These are phyloP conservation scores for Mallotus japonicus DNA, from an alignment of 441 rosid genomes.

Conservation along the genomic window DNA sequence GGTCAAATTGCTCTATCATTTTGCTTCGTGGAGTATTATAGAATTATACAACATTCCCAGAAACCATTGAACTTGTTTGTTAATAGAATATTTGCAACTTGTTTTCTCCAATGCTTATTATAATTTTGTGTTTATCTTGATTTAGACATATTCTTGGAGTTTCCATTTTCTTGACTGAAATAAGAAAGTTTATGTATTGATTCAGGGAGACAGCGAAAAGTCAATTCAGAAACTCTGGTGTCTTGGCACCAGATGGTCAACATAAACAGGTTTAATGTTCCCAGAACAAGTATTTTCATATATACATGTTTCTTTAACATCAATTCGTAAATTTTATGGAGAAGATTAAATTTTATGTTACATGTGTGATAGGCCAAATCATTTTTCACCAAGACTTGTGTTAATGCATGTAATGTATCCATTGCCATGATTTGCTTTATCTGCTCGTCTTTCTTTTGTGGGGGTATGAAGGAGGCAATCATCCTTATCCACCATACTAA, in stretches of 20 bases:
- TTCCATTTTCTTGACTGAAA: background rate
- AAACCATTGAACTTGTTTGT: background rate
- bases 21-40: background rate
- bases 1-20: background rate
- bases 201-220: slow-evolving; percentile 11
- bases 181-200: slow-evolving; percentile 1
- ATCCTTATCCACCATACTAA: no score
- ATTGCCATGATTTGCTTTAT: no score
- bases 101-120: background rate
- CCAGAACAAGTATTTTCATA: background rate
- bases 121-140: background rate
- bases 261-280: background rate
- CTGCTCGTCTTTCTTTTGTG: no score
- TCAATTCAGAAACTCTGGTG: background rate
- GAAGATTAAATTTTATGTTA: background rate
- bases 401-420: no score
- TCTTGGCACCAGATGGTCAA: background rate
- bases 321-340: background rate
- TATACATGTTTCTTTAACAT: background rate
- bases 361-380: no score
- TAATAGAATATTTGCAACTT: background rate
- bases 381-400: no score
- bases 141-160: slow-evolving; percentile 3
- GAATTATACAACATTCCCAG: background rate
- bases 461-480: no score